Base-by-base conservation (phyloP, 1,284 basidiomycete species). In the Cutaneotrichosporon sp. region DNA sequence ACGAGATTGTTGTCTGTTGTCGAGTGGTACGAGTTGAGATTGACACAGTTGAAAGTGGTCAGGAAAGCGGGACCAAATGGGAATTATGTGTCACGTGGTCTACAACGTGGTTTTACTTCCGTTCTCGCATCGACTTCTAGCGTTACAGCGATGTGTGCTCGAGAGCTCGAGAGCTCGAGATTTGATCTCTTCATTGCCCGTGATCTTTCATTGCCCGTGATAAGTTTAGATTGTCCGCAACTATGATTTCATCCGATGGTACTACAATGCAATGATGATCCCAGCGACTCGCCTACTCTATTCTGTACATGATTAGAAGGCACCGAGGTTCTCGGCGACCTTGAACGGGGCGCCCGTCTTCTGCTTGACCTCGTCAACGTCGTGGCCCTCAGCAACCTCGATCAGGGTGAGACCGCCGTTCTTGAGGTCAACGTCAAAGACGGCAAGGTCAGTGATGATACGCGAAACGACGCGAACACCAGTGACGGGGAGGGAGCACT, bases 401-500 rank as follows among this genome's bases (percentile, higher is more conserved):
- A 83, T 82, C 62, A 97, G 78, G 42, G 82, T 82, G 69, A 97
- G 77, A 59, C 80, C 87, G 39, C 57, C 80, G 47, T 57, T 59
- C 41, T 81, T 80, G 49, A 88, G 80, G 72, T 96, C 87, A 16
- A 97, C 88, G 48, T 87, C 79, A 74, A 97, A 97, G 41, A 92
- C 90, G 29, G 68, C 87, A 32, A 94, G 80, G 67, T 97, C 92
- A 1, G 93, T 97, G 71, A 97, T 85, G 70, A 97, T 93, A 63
- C 84, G 82, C 75, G 86, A 88, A 57, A 97, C 89, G 43, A 88
- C 82, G 41, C 85, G 80, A 14, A 85, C 84, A 29, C 93, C 93
- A 0, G 93, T 97, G 25, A 94, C 77, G 24, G 93, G 93, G 31
- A 97, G 80, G 3, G 80, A 79, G 72, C 91, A 94, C 67, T 86